Percentiles rank a stretch among this genome's conserved stretches.
Conservation (phyloP, 176 grass and related monocot genomes). For the Oryza brachyantha region DNA sequence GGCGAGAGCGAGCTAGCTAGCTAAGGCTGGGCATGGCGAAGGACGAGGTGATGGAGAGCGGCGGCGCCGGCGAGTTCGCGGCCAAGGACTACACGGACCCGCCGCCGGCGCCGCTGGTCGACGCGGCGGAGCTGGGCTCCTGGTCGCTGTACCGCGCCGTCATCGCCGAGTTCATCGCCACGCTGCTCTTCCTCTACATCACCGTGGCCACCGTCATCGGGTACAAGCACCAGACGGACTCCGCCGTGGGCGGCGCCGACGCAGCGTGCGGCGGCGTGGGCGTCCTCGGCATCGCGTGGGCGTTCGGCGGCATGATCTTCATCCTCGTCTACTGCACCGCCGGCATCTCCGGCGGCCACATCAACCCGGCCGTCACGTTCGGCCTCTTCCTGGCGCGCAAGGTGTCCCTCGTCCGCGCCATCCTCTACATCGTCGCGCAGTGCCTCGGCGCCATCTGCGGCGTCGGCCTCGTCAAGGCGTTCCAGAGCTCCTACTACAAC, state of each 20-base stretch:
- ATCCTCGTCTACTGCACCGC: slow-evolving; percentile 99
- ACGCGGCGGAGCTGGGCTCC: slow-evolving; percentile 59
- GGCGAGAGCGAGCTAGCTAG: neutral
- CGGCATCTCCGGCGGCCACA: slow-evolving; percentile 91
- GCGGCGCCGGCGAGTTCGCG: slow-evolving; percentile 39
- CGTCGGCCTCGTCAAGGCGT: slow-evolving; percentile 75
- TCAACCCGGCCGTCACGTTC: slow-evolving; percentile 94
- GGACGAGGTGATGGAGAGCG: slow-evolving; percentile 56
- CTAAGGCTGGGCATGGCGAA: slow-evolving; percentile 32
- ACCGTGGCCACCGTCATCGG: slow-evolving; percentile 87
- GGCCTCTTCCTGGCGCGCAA: slow-evolving; percentile 81
- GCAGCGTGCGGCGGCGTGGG: slow-evolving; percentile 72
- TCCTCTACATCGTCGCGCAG: slow-evolving; percentile 90
- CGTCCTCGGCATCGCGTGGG: slow-evolving; percentile 91
- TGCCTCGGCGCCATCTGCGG: slow-evolving; percentile 94
- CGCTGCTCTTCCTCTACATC: slow-evolving; percentile 89
- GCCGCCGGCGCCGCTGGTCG: slow-evolving; percentile 65
- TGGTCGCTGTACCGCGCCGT: slow-evolving; percentile 90
- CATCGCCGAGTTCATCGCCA: slow-evolving; percentile 93
- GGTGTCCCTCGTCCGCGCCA: slow-evolving; percentile 79
- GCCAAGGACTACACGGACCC: slow-evolving; percentile 93
- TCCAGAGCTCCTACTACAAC: slow-evolving; percentile 81
- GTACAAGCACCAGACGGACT: slow-evolving; percentile 72
- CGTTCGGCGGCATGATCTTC: slow-evolving; percentile 99
- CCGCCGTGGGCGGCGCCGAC: neutral